Conservation (phyloP, 257 asterid species). For the Verbena officinalis region DNA sequence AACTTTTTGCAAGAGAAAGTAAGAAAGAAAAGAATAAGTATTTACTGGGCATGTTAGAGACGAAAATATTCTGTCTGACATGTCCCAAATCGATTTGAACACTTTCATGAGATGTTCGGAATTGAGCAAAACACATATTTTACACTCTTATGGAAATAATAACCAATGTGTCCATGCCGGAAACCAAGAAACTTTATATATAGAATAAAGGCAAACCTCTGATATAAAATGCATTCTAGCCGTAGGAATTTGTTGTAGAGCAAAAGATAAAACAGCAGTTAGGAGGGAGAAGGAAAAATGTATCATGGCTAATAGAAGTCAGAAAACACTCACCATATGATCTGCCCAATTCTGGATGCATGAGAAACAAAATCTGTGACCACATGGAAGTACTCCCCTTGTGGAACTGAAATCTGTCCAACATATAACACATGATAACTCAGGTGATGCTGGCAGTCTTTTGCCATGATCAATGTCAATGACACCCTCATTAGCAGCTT, state of each 20-base stretch:
- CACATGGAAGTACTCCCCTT: slow-evolving; percentile 89
- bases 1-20: not conserved
- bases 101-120: not conserved
- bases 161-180: not conserved
- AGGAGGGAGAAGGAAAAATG: not conserved
- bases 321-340: slow-evolving; percentile 53
- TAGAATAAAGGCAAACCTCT: not conserved
- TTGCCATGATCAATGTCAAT: slow-evolving; percentile 30
- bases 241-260: slow-evolving; percentile 4
- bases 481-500: slow-evolving; percentile 35
- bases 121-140: not conserved
- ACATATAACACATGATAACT: slow-evolving; percentile 88
- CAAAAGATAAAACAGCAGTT: not conserved
- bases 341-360: slow-evolving; percentile 88
- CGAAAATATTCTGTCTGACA: not conserved
- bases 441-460: slow-evolving; percentile 38
- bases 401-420: slow-evolving; percentile 81
- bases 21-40: not conserved
- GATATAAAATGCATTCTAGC: not conserved
- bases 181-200: slow-evolving; percentile 4
- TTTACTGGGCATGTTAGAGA: not conserved
- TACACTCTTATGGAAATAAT: not conserved
- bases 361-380: slow-evolving; percentile 88
- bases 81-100: not conserved
- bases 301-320: slow-evolving; percentile 1